Base-by-base conservation (phyloP, 106 monocot genomes). In the Dioscorea dumetorum region DNA sequence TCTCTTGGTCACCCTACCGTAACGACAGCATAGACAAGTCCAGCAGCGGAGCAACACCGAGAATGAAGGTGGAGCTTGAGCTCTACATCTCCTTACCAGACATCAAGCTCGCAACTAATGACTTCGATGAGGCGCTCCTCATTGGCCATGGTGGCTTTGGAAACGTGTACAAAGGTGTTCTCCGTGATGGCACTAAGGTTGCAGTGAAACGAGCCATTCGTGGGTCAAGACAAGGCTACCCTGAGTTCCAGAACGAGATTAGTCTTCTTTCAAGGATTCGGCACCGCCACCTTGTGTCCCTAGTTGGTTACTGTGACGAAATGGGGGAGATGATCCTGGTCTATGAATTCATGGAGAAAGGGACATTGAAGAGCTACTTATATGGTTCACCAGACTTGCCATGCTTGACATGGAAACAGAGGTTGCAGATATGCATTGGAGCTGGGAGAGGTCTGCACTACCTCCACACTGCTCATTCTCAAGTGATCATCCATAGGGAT, bases 401-500 rank as follows among this genome's bases (percentile, higher is more conserved):
- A 8, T 61, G 62, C 8, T 48, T 85, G 22, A 62, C 85, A 12
- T 78, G 77, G 78, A 78, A 71, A 49, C 77, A 74, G 73, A 65
- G 78, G 66, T 20, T 78, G 7, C 66, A 78, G 62, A 71, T 74
- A 28, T 74, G 77, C 33, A 78, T 78, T 22, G 78, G 74, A 48
- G 74, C 77, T 12, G 78, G 74, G 1, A 22, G 74, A 13, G 78
- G 74, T 1, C 66, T 82, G 2, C 73, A 81, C 57, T 81, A 81
- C 72, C 69, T 81, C 23, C 81, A 81, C 63, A 77, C 81, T 0
- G 81, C 73, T 21, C 64, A 63, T 63, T 64, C 77, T 9, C 68
- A 81, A 33, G 65, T n/a, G 60, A 90, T 95, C 77, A 81, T 95
- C 58, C 95, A 95, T 32, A 78, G 94, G 10, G 94, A 95, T 52